Base-by-base conservation (phyloP, 2,329 filamentous ascomycete species). In the Sclerotinia borealis region DNA sequence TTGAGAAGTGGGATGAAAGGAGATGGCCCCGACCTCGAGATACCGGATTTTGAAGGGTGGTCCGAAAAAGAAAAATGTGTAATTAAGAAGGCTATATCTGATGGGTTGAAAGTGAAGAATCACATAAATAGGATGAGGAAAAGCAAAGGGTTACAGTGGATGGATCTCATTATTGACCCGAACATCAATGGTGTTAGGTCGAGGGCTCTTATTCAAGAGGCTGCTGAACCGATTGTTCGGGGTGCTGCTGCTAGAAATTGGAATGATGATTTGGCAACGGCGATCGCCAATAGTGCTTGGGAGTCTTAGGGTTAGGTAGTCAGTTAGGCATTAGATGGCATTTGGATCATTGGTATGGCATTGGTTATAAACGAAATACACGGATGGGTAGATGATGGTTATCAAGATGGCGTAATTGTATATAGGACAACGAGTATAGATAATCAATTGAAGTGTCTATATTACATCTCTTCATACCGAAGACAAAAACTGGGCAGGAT, bases 231-330 rank as follows among this genome's bases (percentile, higher is more conserved):
- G 1, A 45, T 25, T 5, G 13, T 11, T 58, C n/a, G 27, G 45
- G 54, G 41, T 34, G 39, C n/a, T 10, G 39, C 17, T 25, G n/a
- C n/a, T 36, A 58, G 39, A 13, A 36, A 45, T 45, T 25, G n/a
- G 39, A 34, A 61, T 29, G 34, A 39, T 9, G 60, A 41, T 36
- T 17, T 58, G 11, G 47, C 52, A 25, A 27, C 41, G 11, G 50
- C 41, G 9, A 56, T 62, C 10, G 31, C 52, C 4, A 62, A 62
- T 25, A 62, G 60, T 41, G 22, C 60, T 58, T 62, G 50, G 60
- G 60, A 62, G 19, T 62, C 52, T 47, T 62, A 47, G 31, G 13
- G 48, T 13, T n/a, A n/a, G n/a, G n/a, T n/a, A n/a, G n/a, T 25
- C 4, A 34, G 25, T 10, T 19, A 7, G 13, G 4, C 13, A 17